A percentile compares a stretch with the other conserved stretches of the same genome.
These are phyloP conservation scores for Pyrus bretschneideri DNA, from an alignment of 306 rosid species.

Conservation along the genomic window DNA sequence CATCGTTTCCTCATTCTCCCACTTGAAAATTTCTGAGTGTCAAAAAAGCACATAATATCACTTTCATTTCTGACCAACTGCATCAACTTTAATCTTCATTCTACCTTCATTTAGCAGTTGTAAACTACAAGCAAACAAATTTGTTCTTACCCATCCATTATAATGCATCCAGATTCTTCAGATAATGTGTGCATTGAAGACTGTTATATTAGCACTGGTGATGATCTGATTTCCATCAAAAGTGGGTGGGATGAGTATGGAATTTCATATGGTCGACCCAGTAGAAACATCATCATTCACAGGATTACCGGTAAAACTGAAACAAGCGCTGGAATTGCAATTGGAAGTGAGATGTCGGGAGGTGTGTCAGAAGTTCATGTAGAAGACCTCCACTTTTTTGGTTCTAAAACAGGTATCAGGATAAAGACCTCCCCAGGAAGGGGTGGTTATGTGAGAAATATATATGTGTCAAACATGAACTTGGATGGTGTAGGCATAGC, in stretches of 20 bases:
- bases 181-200: slow-evolving; percentile 72
- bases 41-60: background rate
- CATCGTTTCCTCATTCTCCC: background rate
- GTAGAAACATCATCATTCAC: slow-evolving; percentile 47
- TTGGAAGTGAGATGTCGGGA: slow-evolving; percentile 89
- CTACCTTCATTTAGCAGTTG: background rate
- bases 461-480: slow-evolving; percentile 52
- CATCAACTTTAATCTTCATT: slow-evolving; percentile 2
- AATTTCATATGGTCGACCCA: slow-evolving; percentile 55
- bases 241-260: slow-evolving; percentile 92
- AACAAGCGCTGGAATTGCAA: slow-evolving; percentile 60
- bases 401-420: slow-evolving; percentile 46
- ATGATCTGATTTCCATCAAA: slow-evolving; percentile 70
- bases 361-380: slow-evolving; percentile 66
- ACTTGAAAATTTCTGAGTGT: background rate
- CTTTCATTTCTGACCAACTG: background rate
- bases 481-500: slow-evolving; percentile 47
- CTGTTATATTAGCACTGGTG: slow-evolving; percentile 79
- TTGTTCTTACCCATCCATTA: slow-evolving; percentile 15
- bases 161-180: slow-evolving; percentile 51
- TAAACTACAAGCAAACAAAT: background rate
- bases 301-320: slow-evolving; percentile 45
- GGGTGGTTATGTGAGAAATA: slow-evolving; percentile 70
- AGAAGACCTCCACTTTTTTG: slow-evolving; percentile 42
- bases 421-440: slow-evolving; percentile 79